These are phyloP conservation scores for Rhizomucor miehei DNA, from an alignment of 371 early-diverging fungal species.

Conservation along the genomic window DNA sequence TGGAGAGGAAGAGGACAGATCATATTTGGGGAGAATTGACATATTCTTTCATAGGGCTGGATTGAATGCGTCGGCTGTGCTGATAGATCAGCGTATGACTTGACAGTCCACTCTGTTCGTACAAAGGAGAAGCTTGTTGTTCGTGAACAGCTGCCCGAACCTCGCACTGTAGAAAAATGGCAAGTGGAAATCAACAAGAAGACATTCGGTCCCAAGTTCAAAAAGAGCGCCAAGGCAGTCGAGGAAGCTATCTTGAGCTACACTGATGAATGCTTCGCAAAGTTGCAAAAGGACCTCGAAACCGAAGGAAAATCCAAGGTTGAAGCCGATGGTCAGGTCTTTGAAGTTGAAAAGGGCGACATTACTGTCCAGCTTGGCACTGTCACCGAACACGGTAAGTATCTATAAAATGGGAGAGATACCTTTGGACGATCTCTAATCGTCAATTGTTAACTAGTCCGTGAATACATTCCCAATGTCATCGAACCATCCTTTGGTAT, in stretches of 20 bases:
- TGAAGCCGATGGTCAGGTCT: constrained; percentile 67
- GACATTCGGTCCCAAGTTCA: constrained; percentile 91
- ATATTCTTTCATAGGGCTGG: constrained; percentile 80
- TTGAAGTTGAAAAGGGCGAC: constrained; percentile 72
- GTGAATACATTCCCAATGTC: constrained; percentile 98
- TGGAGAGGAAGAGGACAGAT: background rate
- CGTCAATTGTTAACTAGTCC: constrained; percentile 50
- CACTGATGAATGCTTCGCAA: constrained; percentile 58
- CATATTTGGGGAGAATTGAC: background rate
- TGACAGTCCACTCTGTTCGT: constrained; percentile 89
- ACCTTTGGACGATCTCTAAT: background rate
- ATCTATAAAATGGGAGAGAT: background rate
- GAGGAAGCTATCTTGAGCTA: constrained; percentile 72
- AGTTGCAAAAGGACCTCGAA: constrained; percentile 57
- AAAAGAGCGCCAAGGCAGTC: constrained; percentile 89
- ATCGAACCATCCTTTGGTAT: constrained; percentile 99
- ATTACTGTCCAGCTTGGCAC: constrained; percentile 72
- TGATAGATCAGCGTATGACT: constrained; percentile 98
- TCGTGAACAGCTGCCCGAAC: constrained; percentile 86
- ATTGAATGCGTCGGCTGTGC: constrained; percentile 99
- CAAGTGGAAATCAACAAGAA: constrained; percentile 90
- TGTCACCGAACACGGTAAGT: constrained; percentile 77
- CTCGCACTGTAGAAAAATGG: constrained; percentile 74
- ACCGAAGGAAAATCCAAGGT: constrained; percentile 46
- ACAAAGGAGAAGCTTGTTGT: constrained; percentile 95